Percentiles rank a stretch among this genome's conserved stretches.
Conservation (phyloP, 805 yeast genomes). For the Suhomyces kilbournensis region DNA sequence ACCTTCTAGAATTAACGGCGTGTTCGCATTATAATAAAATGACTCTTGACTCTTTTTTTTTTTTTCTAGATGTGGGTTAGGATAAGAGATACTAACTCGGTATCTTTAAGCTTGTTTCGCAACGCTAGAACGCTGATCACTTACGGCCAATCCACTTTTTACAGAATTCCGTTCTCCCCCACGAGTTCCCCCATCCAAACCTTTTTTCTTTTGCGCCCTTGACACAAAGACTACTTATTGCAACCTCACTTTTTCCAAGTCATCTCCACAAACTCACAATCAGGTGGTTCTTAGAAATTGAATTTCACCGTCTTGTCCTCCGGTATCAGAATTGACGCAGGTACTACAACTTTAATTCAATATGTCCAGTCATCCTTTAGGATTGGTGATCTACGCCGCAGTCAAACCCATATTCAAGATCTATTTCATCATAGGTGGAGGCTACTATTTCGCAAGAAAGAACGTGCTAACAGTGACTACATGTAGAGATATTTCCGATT, state of each 20-base stretch:
- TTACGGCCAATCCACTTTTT: neutral
- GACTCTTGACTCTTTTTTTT: neutral
- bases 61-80: neutral
- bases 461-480: constrained; percentile 66
- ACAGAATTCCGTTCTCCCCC: neutral
- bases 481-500: constrained; percentile 65
- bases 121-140: neutral
- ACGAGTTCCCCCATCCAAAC: neutral
- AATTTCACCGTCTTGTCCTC: neutral
- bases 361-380: constrained; percentile 34
- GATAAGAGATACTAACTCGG: neutral
- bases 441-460: constrained; percentile 59
- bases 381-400: constrained; percentile 70
- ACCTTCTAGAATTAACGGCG: neutral
- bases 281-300: neutral
- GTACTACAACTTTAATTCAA: neutral
- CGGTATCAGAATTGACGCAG: neutral
- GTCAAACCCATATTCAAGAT: constrained; percentile 86
- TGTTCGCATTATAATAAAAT: neutral
- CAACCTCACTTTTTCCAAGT: neutral
- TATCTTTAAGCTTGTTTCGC: neutral
- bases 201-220: neutral
- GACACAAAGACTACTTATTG: neutral
- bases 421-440: constrained; percentile 65
- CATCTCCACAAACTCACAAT: neutral